These are phyloP conservation scores for Penicillium cinerascens DNA, from an alignment of 495 filamentous ascomycete species.

Conservation along the genomic window DNA sequence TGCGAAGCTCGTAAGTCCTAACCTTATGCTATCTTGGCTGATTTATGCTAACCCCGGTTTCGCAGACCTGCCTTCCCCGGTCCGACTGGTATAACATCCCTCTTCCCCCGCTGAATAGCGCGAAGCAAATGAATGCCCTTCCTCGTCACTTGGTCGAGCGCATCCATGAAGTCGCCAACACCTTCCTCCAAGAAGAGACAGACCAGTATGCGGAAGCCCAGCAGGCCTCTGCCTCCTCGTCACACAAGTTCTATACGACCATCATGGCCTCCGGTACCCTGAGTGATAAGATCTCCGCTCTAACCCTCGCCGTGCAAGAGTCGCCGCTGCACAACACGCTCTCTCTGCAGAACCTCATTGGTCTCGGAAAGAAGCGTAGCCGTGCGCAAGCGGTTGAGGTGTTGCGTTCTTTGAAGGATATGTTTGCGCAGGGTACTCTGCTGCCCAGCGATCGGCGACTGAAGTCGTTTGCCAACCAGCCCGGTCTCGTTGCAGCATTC, in stretches of 20 bases:
- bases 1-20: constrained; percentile 38
- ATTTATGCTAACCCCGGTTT: constrained; percentile 18
- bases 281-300: constrained; percentile 91
- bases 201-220: constrained; percentile 54
- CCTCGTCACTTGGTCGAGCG: constrained; percentile 61
- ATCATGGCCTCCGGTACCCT: constrained; percentile 96
- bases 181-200: constrained; percentile 71
- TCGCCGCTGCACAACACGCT: constrained; percentile 91
- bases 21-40: not conserved
- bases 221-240: constrained; percentile 61
- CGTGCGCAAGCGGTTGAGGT: constrained; percentile 92
- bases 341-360: constrained; percentile 76
- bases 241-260: constrained; percentile 88
- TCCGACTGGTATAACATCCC: constrained; percentile 79
- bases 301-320: constrained; percentile 91
- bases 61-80: constrained; percentile 67
- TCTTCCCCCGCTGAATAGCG: constrained; percentile 53
- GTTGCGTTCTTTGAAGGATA: constrained; percentile 85
- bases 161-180: constrained; percentile 69
- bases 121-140: constrained; percentile 46
- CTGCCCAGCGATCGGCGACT: constrained; percentile 80
- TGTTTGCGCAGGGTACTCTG: constrained; percentile 82
- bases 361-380: constrained; percentile 80
- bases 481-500: constrained; percentile 66
- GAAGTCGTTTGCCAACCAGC: constrained; percentile 73